Evolutionary conservation across 1,284 basidiomycete genomes (phyloP), one percentile per base, ranked within the genome.

Genomic region (Moesziomyces antarcticus): DNA sequence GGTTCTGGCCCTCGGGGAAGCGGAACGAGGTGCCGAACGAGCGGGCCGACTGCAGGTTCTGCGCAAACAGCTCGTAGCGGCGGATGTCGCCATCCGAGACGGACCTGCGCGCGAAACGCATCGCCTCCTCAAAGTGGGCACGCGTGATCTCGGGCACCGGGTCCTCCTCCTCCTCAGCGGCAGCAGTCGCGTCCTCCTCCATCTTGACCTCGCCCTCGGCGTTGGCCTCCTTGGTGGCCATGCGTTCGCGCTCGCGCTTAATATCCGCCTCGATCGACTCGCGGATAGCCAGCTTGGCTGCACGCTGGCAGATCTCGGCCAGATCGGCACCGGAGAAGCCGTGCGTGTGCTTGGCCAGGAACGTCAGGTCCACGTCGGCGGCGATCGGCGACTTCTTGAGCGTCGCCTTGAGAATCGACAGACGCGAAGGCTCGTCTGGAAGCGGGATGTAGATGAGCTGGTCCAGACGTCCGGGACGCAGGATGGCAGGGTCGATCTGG

Each of bases 241-340:
- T 45, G 37, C 72, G 66, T 85, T 94, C 97, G 54, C 92, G 88
- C 51, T 91, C 89, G 67, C 85, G 87, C 76, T 91, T 88, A 82
- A 99, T 92, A 85, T 99, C 97, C 7, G 92, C 86, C 83, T 98
- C 95, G 81, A 99, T 99, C 72, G 91, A 92, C 84, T 92, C 93
- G 45, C 97, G 90, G 83, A 99, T 97, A 2, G 94, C 94, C 50
- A 98, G 88, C 87, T 99, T 99, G 68, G 94, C 96, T 11, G 96
- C 92, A 68, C 97, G 91, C 86, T 99, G 95, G 84, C 96, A 99
- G 82, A 99, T 97, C 86, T 99, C 97, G 14, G 96, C 97, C 75
- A 99, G 87, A 89, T 99, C 97, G 63, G 97, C 97, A 90, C 97
- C 97, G 82, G 96, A 98, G 90, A 93, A 99, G 18, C 97, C 96